Evolutionary conservation across 768 basidiomycete genomes (phyloP).

Genomic region (Calocybe cyanea): DNA sequence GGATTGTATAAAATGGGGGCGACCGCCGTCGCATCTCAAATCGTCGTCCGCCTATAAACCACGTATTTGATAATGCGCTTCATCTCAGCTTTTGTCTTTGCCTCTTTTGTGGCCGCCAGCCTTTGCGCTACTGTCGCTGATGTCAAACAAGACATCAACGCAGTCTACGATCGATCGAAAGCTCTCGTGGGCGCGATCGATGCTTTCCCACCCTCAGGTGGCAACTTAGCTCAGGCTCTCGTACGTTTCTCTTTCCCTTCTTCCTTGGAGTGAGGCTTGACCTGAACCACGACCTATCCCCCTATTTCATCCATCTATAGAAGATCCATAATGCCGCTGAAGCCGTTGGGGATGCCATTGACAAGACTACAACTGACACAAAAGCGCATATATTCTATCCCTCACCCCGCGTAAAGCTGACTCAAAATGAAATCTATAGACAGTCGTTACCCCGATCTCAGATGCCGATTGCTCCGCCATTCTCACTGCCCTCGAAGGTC

Average conservation of each 20-base stretch:
- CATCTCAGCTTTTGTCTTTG: conserved; percentile 23
- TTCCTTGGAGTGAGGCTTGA: neutral
- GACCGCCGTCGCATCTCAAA: too few species aligned
- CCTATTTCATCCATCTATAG: conserved; percentile 17
- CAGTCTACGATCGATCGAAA: conserved; percentile 23
- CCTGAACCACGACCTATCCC: neutral
- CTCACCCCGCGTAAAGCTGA: too few species aligned
- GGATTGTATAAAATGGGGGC: too few species aligned
- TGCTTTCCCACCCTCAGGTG: too few species aligned
- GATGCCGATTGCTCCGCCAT: conserved; percentile 22
- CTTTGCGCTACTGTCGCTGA: conserved; percentile 23
- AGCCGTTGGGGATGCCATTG: conserved; percentile 16
- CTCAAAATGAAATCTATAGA: too few species aligned
- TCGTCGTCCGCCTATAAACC: too few species aligned
- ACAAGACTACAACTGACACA: conserved; percentile 24
- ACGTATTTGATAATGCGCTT: conserved; percentile 18
- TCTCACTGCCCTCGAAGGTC: conserved; percentile 18
- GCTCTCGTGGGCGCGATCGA: conserved; percentile 26
- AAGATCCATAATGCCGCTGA: conserved; percentile 27
- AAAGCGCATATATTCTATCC: conserved; percentile 12
- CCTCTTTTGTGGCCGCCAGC: conserved; percentile 19
- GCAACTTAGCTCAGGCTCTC: conserved; percentile 22
- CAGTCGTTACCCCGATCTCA: conserved; percentile 19
- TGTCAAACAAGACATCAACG: conserved; percentile 26
- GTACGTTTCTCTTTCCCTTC: conserved; percentile 15